Evolutionary conservation across 768 basidiomycete genomes (phyloP).

Genomic region (Serendipita sp.): DNA sequence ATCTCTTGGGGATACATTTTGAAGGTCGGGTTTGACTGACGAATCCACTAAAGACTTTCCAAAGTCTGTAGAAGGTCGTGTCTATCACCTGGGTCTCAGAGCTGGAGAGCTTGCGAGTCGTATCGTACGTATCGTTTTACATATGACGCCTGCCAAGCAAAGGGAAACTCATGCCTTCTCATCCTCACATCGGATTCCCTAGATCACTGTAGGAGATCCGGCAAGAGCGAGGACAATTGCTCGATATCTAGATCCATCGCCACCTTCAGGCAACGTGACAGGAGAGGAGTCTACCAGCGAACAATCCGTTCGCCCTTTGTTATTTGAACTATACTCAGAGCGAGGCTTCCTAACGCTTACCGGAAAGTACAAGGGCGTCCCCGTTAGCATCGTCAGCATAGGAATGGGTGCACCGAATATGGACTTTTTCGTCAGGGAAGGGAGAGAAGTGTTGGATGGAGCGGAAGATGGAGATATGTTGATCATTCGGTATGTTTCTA

Average conservation of each 20-base stretch:
- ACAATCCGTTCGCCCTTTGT: neutral
- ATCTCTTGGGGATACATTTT: too few species aligned
- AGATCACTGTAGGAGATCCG: slow-evolving; percentile 63
- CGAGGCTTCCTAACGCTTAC: slow-evolving; percentile 63
- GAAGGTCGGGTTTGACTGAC: neutral
- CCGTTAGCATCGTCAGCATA: slow-evolving; percentile 59
- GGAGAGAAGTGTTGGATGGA: slow-evolving; percentile 35
- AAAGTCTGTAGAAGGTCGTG: slow-evolving; percentile 50
- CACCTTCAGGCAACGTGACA: slow-evolving; percentile 17
- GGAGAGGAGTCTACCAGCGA: neutral
- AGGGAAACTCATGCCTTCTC: neutral
- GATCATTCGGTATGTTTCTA: slow-evolving; percentile 27
- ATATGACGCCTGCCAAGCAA: neutral
- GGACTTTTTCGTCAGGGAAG: slow-evolving; percentile 75
- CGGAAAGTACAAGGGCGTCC: slow-evolving; percentile 42
- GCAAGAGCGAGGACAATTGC: slow-evolving; percentile 48
- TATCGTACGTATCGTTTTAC: slow-evolving; percentile 50
- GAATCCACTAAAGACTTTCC: slow-evolving; percentile 43
- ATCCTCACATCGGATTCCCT: neutral
- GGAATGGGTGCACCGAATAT: slow-evolving; percentile 74
- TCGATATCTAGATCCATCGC: slow-evolving; percentile 39
- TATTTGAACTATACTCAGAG: slow-evolving; percentile 48
- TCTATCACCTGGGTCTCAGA: slow-evolving; percentile 63
- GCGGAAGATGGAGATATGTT: slow-evolving; percentile 38
- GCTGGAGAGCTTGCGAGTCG: slow-evolving; percentile 68